Evolutionary conservation across 768 basidiomycete species (phyloP), one percentile per base, ranked within the genome.

Genomic region (Lactifluus hygrophoroides): DNA sequence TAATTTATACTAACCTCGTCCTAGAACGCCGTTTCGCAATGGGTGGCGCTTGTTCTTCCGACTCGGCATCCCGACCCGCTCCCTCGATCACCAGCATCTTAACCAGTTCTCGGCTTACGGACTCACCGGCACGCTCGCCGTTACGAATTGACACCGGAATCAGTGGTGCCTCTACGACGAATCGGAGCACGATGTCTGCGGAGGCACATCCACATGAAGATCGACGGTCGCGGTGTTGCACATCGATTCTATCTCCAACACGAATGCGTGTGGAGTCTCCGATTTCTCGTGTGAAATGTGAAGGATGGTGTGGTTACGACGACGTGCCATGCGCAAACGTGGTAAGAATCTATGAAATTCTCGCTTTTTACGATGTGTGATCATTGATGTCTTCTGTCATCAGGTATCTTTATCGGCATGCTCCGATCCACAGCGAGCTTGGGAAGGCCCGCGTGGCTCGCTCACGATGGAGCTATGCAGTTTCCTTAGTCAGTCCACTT

Each of bases 361-460:
- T 21, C 19, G 9, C 59, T 4, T 42, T 21, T 17, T 28, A 30
- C 8, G 5, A 3, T 19, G 30, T 7, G 5, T 32, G 17, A 23
- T n/a, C 9, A 32, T 40, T 46, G n/a, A 19, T 3, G 17, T 11
- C 30, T 42, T n/a, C 9, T 8, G 2, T 4, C 7, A 13, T 17
- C 21, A 58, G 60, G 23, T 62, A 3, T 67, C 66, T 2, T 14
- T 69, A 7, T 63, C 66, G 3, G 60, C 65, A 0, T 67, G 66
- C 34, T 51, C 54, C 16, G 68, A 69, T 30, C 43, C 32, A 23
- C 65, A 67, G 35, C 47, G 32, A 17, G 63, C 66, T 0, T 67
- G 62, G 62, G 66, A 67, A 27, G 50, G 53, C 14, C 60, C 63
- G 0, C 59, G 60, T 38, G 58, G 55, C 6, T 66, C 66, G 28